Conservation (phyloP, 345 rosid species). For the Ceriops tagal region DNA sequence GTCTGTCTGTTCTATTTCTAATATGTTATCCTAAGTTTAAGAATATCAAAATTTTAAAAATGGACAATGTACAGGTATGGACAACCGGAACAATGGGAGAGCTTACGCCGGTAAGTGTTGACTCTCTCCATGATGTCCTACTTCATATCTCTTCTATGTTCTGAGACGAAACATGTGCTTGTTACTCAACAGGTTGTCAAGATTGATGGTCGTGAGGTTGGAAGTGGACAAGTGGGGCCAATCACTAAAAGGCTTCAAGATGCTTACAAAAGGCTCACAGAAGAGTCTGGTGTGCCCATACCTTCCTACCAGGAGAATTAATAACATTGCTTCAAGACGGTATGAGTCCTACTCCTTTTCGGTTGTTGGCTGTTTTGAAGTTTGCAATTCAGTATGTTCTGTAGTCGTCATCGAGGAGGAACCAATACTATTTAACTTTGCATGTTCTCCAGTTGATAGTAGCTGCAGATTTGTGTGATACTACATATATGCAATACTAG, state of each 20-base stretch:
- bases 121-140: too few relatives aligned
- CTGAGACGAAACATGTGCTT: not conserved
- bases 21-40: too few relatives aligned
- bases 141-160: not conserved
- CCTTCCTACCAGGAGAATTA: constrained; percentile 38
- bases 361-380: not conserved
- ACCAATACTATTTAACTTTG: too few relatives aligned
- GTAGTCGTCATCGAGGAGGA: too few relatives aligned
- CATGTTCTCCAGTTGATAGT: too few relatives aligned
- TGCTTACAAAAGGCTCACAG: constrained; percentile 59
- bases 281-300: constrained; percentile 64
- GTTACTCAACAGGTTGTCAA: constrained; percentile 51
- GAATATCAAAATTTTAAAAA: not conserved
- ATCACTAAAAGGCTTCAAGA: constrained; percentile 59
- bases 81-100: constrained; percentile 97
- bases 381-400: too few relatives aligned
- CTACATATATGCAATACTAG: too few relatives aligned
- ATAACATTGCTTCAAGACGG: not conserved
- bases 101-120: constrained; percentile 58
- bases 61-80: constrained; percentile 54
- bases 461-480: too few relatives aligned
- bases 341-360: constrained; percentile 1
- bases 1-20: too few relatives aligned
- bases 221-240: constrained; percentile 71
- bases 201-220: constrained; percentile 64